phyloP scores from a whole-genome alignment of 2,329 filamentous ascomycete species.

The Botryosphaeria dothidea region DNA sequence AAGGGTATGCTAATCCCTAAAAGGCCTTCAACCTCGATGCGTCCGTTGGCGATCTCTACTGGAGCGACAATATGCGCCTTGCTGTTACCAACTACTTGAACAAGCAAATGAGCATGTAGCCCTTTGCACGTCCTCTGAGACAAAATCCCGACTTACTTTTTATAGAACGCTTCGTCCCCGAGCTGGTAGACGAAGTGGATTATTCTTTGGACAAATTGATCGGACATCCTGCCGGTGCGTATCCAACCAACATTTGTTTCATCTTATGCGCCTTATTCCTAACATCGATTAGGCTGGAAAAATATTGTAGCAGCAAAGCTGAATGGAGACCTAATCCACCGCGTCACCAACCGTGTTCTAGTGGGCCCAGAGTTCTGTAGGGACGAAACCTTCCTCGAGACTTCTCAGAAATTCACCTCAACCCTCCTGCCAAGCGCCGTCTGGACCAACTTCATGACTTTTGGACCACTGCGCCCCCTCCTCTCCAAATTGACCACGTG shows the following conservation, averaged over 20 bases:
- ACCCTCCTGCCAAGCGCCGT: background rate
- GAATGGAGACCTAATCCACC: background rate
- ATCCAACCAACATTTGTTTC: too few species aligned
- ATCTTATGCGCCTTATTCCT: too few species aligned
- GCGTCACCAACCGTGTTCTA: background rate
- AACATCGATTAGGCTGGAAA: background rate
- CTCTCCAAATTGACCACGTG: background rate
- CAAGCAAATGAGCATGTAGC: background rate
- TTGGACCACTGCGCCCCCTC: background rate
- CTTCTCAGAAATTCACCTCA: background rate
- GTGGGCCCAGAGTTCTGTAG: background rate
- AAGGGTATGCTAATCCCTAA: background rate
- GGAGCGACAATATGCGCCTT: background rate
- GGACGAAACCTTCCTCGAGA: background rate
- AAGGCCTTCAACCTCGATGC: background rate
- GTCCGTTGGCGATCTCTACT: background rate
- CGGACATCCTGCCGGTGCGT: too few species aligned
- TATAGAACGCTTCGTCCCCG: too few species aligned
- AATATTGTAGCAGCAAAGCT: background rate
- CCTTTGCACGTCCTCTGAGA: too few species aligned
- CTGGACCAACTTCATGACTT: background rate
- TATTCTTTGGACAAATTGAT: too few species aligned
- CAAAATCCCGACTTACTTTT: too few species aligned
- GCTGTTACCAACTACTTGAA: background rate
- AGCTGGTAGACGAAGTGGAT: too few species aligned